Evolutionary conservation across 495 filamentous ascomycete species (phyloP).

Genomic region (Aspergillus biplanus): DNA sequence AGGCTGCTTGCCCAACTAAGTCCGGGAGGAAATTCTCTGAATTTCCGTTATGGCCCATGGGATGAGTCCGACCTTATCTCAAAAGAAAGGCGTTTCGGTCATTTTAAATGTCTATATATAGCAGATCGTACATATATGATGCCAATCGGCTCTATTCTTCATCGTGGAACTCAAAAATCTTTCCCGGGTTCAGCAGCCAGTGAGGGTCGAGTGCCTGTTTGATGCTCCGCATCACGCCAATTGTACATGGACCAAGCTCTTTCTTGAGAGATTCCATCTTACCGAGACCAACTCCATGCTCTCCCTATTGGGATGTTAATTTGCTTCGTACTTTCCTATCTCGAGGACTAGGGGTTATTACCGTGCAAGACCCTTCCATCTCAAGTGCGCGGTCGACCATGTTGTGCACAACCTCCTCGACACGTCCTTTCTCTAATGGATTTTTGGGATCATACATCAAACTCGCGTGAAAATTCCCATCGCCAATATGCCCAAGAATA

Average conservation of each 20-base stretch:
- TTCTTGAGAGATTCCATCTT: slow-evolving; percentile 81
- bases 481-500: slow-evolving; percentile 83
- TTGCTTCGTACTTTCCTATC: not conserved
- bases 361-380: slow-evolving; percentile 92
- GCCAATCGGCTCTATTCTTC: slow-evolving; percentile 5
- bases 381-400: slow-evolving; percentile 88
- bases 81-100: not conserved
- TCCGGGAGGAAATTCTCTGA: no score
- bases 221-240: slow-evolving; percentile 84
- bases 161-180: slow-evolving; percentile 70
- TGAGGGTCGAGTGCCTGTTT: slow-evolving; percentile 84
- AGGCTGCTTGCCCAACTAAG: no score
- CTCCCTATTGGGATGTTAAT: slow-evolving; percentile 55
- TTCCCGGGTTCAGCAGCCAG: slow-evolving; percentile 92
- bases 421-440: slow-evolving; percentile 67
- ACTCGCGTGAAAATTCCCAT: slow-evolving; percentile 91
- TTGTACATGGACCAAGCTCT: slow-evolving; percentile 81
- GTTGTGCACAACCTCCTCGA: slow-evolving; percentile 79
- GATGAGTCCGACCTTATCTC: not conserved
- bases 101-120: not conserved
- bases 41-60: no score
- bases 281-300: slow-evolving; percentile 87
- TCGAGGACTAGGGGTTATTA: slow-evolving; percentile 31
- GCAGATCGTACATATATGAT: not conserved
- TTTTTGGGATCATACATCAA: slow-evolving; percentile 79